Percentiles rank a stretch among this genome's conserved stretches.
Evolutionary conservation across 1,139 yeast species (phyloP).

Genomic region (Geotrichum histeridarum): DNA sequence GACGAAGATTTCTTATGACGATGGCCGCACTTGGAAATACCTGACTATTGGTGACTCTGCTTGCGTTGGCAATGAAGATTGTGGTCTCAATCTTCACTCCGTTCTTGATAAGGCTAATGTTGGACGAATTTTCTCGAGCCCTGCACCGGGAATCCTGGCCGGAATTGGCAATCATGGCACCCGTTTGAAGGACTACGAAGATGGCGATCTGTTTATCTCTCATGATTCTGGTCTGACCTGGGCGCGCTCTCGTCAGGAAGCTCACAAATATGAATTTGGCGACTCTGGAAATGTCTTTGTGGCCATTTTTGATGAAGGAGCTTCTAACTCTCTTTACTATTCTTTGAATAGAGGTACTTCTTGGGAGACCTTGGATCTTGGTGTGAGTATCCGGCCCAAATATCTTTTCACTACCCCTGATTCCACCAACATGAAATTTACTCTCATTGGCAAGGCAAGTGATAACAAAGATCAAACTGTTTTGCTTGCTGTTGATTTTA

Average conservation of each 20-base stretch:
- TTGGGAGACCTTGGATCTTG: conserved; percentile 55
- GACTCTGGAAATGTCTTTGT: conserved; percentile 75
- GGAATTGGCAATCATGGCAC: conserved; percentile 42
- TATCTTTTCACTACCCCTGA: conserved; percentile 60
- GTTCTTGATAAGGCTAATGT: conserved; percentile 51
- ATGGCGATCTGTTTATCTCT: conserved; percentile 50
- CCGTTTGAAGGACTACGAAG: conserved; percentile 26
- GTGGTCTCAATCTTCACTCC: conserved; percentile 55
- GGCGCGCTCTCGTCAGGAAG: conserved; percentile 52
- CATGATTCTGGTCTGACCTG: conserved; percentile 77
- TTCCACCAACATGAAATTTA: conserved; percentile 61
- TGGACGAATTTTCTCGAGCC: conserved; percentile 54
- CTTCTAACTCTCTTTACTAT: conserved; percentile 38
- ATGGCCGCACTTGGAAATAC: conserved; percentile 59
- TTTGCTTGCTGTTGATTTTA: conserved; percentile 55
- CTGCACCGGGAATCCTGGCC: conserved; percentile 68
- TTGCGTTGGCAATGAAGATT: conserved; percentile 40
- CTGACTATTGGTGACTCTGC: conserved; percentile 47
- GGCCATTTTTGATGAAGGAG: conserved; percentile 47
- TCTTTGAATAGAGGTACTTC: conserved; percentile 72
- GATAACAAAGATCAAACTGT: conserved; percentile 29
- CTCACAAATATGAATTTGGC: conserved; percentile 61
- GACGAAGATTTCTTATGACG: conserved; percentile 54
- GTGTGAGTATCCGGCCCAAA: conserved; percentile 45
- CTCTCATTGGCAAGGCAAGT: conserved; percentile 46